Base-by-base conservation (phyloP, 1,284 basidiomycete species). In the Papiliotrema flavescens region DNA sequence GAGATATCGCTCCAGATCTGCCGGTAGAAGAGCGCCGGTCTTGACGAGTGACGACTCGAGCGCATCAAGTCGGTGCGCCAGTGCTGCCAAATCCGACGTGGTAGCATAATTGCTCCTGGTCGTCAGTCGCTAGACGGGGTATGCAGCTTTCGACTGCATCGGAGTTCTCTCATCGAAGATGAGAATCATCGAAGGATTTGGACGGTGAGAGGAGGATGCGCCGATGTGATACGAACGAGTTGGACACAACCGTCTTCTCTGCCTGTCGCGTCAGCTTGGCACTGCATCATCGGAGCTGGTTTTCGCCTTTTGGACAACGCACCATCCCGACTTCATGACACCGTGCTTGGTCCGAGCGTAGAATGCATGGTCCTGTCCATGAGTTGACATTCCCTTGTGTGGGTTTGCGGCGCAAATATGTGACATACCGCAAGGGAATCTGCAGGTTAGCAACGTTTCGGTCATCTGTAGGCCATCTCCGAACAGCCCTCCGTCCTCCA, bases 311-410 rank as follows among this genome's bases (percentile, higher is more conserved):
- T n/a, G 17, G 17, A 26, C 8, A 35, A 62, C 71, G 62, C 47
- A 73, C 71, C 59, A 69, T 74, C 34, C 74, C 75, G 5, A 78
- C 76, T 59, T 78, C 76, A 52, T 76, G 69, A 55, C 76, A 78
- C 42, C 69, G 66, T 15, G 70, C 67, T 49, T 76, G 69, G 53
- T 78, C 76, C 54, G 66, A 66, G 20, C 76, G 60, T 2, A 74
- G 56, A 13, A 74, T 66, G 55, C 76, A 78, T 2, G 76, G 76
- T 9, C 72, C 70, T 70, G 46, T n/a, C 15, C 28, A 42, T 47
- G 37, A 53, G 42, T 14, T 19, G 51, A 22, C 56, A 7, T 7
- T 44, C 14, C 42, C 19, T 7, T 17, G 60, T 34, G 52, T n/a
- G n/a, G n/a, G 59, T 28, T 53, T 56, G 49, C 3, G 9, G 4